These are phyloP conservation scores for Arthrinium phaeospermum DNA, from an alignment of 2,329 filamentous ascomycete species.

Conservation along the genomic window DNA sequence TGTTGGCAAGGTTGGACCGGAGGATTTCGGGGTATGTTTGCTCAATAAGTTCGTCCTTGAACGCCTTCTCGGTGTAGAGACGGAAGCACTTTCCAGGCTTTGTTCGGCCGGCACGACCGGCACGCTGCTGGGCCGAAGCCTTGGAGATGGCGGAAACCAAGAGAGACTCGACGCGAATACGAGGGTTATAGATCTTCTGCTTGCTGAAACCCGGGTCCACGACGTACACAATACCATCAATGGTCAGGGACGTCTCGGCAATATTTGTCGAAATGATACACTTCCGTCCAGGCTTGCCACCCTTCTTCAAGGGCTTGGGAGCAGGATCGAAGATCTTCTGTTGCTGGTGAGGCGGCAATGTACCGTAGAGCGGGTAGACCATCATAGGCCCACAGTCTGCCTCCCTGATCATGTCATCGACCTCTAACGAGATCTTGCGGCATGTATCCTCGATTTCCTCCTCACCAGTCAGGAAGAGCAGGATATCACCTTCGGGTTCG, in stretches of 20 bases:
- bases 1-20: slow-evolving; percentile 91
- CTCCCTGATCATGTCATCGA: slow-evolving; percentile 89
- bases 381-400: slow-evolving; percentile 88
- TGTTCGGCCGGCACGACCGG: slow-evolving; percentile 98
- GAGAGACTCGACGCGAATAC: slow-evolving; percentile 93
- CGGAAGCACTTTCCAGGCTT: slow-evolving; percentile 98
- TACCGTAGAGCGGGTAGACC: slow-evolving; percentile 93
- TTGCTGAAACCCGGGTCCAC: slow-evolving; percentile 99
- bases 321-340: slow-evolving; percentile 94
- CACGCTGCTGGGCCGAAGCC: slow-evolving; percentile 94
- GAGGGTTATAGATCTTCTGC: slow-evolving; percentile 98
- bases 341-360: slow-evolving; percentile 89
- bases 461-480: slow-evolving; percentile 95
- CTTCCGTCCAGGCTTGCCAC: slow-evolving; percentile 89
- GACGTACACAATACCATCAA: slow-evolving; percentile 98
- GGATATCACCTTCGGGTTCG: slow-evolving; percentile 88
- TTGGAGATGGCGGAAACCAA: slow-evolving; percentile 98
- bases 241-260: slow-evolving; percentile 95
- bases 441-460: slow-evolving; percentile 98
- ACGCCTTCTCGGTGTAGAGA: slow-evolving; percentile 91
- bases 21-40: slow-evolving; percentile 97
- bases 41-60: slow-evolving; percentile 97
- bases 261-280: slow-evolving; percentile 96
- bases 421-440: slow-evolving; percentile 87
- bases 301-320: slow-evolving; percentile 72